Evolutionary conservation across 2,329 filamentous ascomycete genomes (phyloP).

Genomic region (Xenosphaeropsis pyriputrescens): DNA sequence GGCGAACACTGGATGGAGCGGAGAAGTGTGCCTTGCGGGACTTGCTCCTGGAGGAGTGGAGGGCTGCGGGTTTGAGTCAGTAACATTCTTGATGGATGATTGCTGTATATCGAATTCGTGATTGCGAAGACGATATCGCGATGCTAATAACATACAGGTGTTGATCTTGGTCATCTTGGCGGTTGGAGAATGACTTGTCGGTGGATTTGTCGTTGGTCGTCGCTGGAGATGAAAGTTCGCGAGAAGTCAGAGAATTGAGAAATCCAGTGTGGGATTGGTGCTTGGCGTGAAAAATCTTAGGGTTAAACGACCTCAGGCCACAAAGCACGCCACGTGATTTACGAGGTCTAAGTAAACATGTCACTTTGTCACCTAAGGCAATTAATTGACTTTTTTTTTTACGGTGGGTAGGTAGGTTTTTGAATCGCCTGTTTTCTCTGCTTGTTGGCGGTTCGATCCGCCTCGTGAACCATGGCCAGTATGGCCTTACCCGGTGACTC

Average conservation of each 20-base stretch:
- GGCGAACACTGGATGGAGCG: constrained; percentile 86
- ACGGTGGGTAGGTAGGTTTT: no score
- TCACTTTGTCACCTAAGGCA: no score
- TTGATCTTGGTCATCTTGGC: constrained; percentile 61
- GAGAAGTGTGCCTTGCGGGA: constrained; percentile 97
- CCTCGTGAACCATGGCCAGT: no score
- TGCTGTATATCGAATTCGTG: constrained; percentile 1
- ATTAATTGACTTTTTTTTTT: no score
- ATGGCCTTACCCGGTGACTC: no score
- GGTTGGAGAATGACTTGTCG: constrained; percentile 14
- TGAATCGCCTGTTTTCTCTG: no score
- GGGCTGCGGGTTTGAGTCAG: constrained; percentile 24
- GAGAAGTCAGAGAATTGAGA: background rate
- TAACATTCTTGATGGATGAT: constrained; percentile 2
- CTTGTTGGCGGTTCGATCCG: no score
- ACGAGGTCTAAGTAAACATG: no score
- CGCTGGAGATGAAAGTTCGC: constrained; percentile 1
- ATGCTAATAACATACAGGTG: constrained; percentile 28
- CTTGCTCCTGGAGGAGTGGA: constrained; percentile 88
- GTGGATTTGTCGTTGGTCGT: constrained; percentile 6
- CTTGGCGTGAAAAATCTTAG: no score
- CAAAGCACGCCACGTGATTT: no score
- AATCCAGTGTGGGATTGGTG: background rate
- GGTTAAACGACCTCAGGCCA: no score
- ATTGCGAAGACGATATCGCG: constrained; percentile 1